Evolutionary conservation across 164 flowering plant genomes (phyloP).

Genomic region (Vitis rotundifolia): DNA sequence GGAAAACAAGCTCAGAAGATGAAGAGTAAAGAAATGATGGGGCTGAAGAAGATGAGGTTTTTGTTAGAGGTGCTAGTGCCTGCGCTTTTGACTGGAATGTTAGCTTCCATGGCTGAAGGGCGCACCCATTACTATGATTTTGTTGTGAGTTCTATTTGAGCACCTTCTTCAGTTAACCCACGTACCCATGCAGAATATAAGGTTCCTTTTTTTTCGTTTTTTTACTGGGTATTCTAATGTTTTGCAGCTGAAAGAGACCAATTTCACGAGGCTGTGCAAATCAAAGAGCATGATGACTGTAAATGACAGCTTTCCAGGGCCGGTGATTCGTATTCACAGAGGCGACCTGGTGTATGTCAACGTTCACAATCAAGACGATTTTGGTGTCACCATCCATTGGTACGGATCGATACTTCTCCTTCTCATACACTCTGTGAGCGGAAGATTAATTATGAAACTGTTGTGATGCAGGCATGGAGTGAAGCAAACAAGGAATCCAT

Average conservation of each 20-base stretch:
- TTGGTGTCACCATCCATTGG: conserved; percentile 23
- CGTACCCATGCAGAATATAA: too few species aligned
- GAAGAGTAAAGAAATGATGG: too few species aligned
- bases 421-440: too few species aligned
- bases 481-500: conserved; percentile 45
- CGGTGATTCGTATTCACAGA: conserved; percentile 8
- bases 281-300: conserved; percentile 13
- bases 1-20: too few species aligned
- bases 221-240: not conserved
- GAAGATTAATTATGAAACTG: conserved; percentile 17
- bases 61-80: too few species aligned
- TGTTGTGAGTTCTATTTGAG: too few species aligned
- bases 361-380: conserved; percentile 12
- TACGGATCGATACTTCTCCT: not conserved
- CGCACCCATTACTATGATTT: too few species aligned
- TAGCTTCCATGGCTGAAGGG: too few species aligned
- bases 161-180: too few species aligned
- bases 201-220: too few species aligned
- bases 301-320: conserved; percentile 25
- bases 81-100: too few species aligned
- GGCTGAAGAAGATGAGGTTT: too few species aligned
- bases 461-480: conserved; percentile 42
- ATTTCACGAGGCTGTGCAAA: conserved; percentile 19
- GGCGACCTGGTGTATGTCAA: conserved; percentile 14
- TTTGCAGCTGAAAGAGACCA: conserved; percentile 14